Percentiles rank a stretch among this genome's conserved stretches.
Conservation (phyloP, 2,329 filamentous ascomycete species). For the Aspergillus aculeatus region DNA sequence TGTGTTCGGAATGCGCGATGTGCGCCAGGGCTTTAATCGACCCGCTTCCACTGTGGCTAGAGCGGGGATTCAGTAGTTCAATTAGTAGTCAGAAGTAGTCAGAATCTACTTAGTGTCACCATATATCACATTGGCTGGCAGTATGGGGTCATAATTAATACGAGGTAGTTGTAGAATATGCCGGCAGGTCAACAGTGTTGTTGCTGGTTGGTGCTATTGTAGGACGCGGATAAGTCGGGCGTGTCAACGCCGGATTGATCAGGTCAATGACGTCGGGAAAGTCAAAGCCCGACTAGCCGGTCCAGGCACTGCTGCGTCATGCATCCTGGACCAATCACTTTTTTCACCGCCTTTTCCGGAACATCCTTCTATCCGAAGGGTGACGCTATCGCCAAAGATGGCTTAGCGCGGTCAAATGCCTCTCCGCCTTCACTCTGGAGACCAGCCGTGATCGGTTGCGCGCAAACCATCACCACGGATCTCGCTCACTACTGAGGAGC, state of each 20-base stretch:
- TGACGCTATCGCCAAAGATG: constrained; percentile 19
- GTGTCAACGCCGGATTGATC: constrained; percentile 6
- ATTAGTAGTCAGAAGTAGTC: too few relatives aligned
- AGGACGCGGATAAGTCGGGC: neutral
- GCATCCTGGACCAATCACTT: constrained; percentile 9
- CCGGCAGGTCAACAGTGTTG: too few relatives aligned
- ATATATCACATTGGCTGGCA: too few relatives aligned
- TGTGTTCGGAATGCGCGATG: too few relatives aligned
- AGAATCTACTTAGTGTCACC: too few relatives aligned
- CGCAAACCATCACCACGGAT: constrained; percentile 34
- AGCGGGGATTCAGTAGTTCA: too few relatives aligned
- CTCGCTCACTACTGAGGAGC: constrained; percentile 20
- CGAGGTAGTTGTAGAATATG: too few relatives aligned
- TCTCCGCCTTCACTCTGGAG: constrained; percentile 33
- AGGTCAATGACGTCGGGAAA: constrained; percentile 34
- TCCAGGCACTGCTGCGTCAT: constrained; percentile 9
- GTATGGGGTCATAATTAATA: too few relatives aligned
- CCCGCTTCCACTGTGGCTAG: too few relatives aligned
- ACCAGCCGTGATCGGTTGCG: constrained; percentile 39
- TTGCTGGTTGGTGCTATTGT: neutral
- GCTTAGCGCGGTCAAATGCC: constrained; percentile 34
- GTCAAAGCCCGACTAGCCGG: neutral
- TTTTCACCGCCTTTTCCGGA: constrained; percentile 21
- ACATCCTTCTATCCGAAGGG: constrained; percentile 23
- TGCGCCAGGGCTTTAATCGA: too few relatives aligned